These are phyloP conservation scores for Colletotrichum scovillei DNA, from an alignment of 2,329 filamentous ascomycete species.

Conservation along the genomic window DNA sequence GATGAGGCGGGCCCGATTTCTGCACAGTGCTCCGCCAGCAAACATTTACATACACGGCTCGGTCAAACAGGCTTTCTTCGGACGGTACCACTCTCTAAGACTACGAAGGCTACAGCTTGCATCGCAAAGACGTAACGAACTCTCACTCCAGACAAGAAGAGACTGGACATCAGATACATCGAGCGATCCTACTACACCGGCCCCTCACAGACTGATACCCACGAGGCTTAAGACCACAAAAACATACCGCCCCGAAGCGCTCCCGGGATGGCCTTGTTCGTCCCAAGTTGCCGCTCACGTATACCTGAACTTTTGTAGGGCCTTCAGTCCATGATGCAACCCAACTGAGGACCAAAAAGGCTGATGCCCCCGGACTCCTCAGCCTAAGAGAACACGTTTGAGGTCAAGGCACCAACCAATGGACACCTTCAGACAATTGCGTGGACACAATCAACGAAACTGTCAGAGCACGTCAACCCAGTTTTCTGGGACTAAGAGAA, in stretches of 20 bases:
- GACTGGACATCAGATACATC: constrained; percentile 6
- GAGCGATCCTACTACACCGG: background rate
- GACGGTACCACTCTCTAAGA: background rate
- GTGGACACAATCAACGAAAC: background rate
- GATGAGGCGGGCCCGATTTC: constrained; percentile 5
- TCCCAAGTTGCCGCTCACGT: background rate
- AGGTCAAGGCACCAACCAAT: background rate
- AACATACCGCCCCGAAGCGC: background rate
- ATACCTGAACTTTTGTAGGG: background rate
- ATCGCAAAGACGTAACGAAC: constrained; percentile 1
- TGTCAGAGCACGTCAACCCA: background rate
- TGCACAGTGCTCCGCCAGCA: constrained; percentile 20
- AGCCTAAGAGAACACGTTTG: background rate
- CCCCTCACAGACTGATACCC: background rate
- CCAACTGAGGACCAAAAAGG: no score
- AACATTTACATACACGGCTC: constrained; percentile 21
- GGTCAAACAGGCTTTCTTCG: constrained; percentile 1
- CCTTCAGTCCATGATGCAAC: no score
- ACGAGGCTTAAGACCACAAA: background rate
- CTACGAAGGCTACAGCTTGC: constrained; percentile 1
- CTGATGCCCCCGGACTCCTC: background rate
- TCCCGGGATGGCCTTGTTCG: background rate
- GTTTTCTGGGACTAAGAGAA: background rate
- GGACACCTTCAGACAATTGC: background rate
- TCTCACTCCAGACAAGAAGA: constrained; percentile 1